Evolutionary conservation across 306 rosid species (phyloP), one percentile per base, ranked within the genome.

Genomic region (Acacia acuminata): DNA sequence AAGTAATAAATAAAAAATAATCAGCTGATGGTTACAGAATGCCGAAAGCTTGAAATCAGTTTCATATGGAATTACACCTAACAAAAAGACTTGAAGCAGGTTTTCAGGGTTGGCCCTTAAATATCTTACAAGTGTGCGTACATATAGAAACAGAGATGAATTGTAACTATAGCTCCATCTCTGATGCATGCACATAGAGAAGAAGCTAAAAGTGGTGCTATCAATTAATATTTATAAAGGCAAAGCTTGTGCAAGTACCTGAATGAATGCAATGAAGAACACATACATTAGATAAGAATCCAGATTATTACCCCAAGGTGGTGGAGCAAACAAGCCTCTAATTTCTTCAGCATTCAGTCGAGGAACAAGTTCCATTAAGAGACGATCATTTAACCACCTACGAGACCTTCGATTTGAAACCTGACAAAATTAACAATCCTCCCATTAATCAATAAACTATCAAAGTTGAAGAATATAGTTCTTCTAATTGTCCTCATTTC

Each of bases 291-390:
- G 45, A 51, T 71, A 76, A 51, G 60, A 76, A 24, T 56, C 65
- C 44, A 76, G 34, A 79, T 84, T 25, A 82, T 83, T 90, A 90
- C 95, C 98, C 83, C 86, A 96, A 67, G 98, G 99, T 63, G 98
- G 99, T 77, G 99, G 98, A 82, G 98, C 96, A 92, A 93, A 96
- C 82, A 96, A 83, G 88, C 98, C 97, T 85, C 96, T 86, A 76
- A 96, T 88, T 88, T 96, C 99, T 77, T 93, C 97, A 16, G 93
- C 98, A 82, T 91, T 92, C 76, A 96, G 87, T 27, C 89, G 92
- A 11, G 98, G 99, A 45, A 96, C 96, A 74, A 93, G 92, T 82
- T 93, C 98, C 96, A 93, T 93, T 81, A 96, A 81, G 77, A 93
- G 90, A 44, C 94, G 97, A 22, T 96, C 99, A 44, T 96, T 96